These are phyloP conservation scores for Luffa acutangula DNA, from an alignment of 306 rosid species.

Conservation along the genomic window DNA sequence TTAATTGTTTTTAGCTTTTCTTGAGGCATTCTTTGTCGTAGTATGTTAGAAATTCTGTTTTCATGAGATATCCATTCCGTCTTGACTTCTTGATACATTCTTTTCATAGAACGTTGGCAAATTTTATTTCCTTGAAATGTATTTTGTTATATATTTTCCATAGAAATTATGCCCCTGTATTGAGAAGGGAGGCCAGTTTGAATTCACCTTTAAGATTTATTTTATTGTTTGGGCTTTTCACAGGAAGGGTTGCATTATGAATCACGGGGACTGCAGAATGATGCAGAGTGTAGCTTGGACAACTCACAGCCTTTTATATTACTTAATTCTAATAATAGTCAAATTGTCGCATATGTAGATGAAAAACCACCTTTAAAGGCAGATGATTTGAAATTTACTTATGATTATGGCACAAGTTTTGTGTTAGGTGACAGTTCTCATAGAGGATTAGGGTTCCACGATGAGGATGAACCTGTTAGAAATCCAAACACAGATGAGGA, in stretches of 20 bases:
- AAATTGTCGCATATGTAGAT: slow-evolving; percentile 35
- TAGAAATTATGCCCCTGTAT: background rate
- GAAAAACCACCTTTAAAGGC: slow-evolving; percentile 40
- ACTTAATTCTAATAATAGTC: slow-evolving; percentile 32
- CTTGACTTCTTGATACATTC: background rate
- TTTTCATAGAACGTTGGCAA: background rate
- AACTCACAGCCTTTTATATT: slow-evolving; percentile 33
- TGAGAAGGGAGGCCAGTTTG: background rate
- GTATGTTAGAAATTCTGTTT: background rate
- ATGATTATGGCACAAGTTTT: slow-evolving; percentile 48
- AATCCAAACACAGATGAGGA: slow-evolving; percentile 35
- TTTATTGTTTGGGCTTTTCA: slow-evolving; percentile 12
- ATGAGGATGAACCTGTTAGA: slow-evolving; percentile 30
- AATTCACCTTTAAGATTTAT: background rate
- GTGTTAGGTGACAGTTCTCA: slow-evolving; percentile 70
- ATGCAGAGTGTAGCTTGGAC: slow-evolving; percentile 21
- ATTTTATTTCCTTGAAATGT: background rate
- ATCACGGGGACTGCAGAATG: slow-evolving; percentile 8
- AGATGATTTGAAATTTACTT: slow-evolving; percentile 33
- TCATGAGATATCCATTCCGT: background rate
- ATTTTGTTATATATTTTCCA: background rate
- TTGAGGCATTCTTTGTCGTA: background rate
- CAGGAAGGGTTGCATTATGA: slow-evolving; percentile 36
- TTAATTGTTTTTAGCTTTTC: background rate
- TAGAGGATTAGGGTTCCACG: slow-evolving; percentile 67